A percentile compares a stretch with the other conserved stretches of the same genome.
Evolutionary conservation across 352 stramenopile species (phyloP).

Genomic region (Phytopythium chamaehyphon): DNA sequence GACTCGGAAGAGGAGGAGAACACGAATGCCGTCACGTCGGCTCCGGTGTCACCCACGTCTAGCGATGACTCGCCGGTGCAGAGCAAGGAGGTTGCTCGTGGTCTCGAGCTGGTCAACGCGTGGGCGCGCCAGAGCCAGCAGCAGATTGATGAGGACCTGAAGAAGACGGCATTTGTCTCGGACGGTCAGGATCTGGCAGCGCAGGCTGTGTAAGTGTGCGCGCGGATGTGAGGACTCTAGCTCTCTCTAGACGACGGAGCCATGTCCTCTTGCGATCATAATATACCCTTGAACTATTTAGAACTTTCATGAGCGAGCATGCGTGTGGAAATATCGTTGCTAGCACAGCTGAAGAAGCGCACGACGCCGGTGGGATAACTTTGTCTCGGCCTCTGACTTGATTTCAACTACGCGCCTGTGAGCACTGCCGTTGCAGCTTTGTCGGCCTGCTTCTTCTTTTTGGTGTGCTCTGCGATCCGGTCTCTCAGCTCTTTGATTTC

Average conservation of each 20-base stretch:
- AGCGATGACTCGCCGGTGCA: not conserved
- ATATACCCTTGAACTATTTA: constrained; percentile 8
- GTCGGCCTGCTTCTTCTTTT: constrained; percentile 68
- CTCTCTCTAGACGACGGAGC: no score
- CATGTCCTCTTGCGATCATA: not conserved
- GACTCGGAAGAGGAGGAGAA: constrained; percentile 62
- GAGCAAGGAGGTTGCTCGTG: constrained; percentile 44
- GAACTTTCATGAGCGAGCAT: no score
- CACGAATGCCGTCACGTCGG: not conserved
- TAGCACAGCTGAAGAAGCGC: no score
- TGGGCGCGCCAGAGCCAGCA: constrained; percentile 48
- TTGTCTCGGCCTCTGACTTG: no score
- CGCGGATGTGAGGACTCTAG: no score
- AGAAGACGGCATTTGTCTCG: constrained; percentile 13
- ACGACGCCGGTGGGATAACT: no score
- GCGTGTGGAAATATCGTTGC: no score
- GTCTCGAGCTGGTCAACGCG: constrained; percentile 63
- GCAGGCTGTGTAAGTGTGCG: constrained; percentile 29
- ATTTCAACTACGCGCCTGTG: no score
- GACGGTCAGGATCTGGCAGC: constrained; percentile 13
- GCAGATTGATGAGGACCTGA: not conserved
- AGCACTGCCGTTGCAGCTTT: constrained; percentile 28
- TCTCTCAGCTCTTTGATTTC: constrained; percentile 76
- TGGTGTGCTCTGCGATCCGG: constrained; percentile 68
- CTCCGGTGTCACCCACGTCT: constrained; percentile 8